Percentiles rank a stretch among this genome's conserved stretches.
These are phyloP conservation scores for Setaria viridis DNA, from an alignment of 202 grass and related monocot species.

Conservation along the genomic window DNA sequence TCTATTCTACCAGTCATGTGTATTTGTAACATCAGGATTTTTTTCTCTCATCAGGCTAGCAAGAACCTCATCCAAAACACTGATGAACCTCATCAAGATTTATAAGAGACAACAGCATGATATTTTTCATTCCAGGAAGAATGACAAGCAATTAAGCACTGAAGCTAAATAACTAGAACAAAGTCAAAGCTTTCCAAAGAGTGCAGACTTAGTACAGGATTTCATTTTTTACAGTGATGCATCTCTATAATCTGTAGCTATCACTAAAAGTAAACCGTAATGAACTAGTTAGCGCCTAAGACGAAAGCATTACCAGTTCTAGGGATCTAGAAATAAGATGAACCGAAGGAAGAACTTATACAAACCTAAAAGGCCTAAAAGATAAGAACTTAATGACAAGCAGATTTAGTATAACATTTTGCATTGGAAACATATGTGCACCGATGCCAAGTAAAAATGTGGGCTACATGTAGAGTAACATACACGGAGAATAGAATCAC, in stretches of 20 bases:
- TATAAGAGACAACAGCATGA: neutral
- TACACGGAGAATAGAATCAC: neutral
- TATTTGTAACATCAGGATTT: neutral
- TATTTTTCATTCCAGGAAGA: constrained; percentile 6
- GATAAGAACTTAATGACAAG: neutral
- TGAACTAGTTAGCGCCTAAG: neutral
- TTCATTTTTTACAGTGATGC: neutral
- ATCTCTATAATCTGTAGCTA: constrained; percentile 4
- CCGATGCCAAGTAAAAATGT: neutral
- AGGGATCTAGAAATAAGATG: neutral
- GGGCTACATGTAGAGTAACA: neutral
- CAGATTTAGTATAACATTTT: neutral
- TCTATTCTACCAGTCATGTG: neutral
- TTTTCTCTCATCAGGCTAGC: neutral
- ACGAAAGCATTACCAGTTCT: neutral
- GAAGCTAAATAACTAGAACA: neutral
- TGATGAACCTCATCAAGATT: no score
- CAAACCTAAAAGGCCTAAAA: neutral
- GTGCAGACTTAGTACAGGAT: neutral
- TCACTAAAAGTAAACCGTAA: neutral
- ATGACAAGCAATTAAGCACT: neutral
- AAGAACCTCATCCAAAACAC: neutral
- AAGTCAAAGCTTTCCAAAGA: neutral
- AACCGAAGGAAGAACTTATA: neutral
- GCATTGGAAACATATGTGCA: constrained; percentile 10